Base-by-base conservation (phyloP, 2,329 filamentous ascomycete species). In the Ceratocystiopsis brevicomis region DNA sequence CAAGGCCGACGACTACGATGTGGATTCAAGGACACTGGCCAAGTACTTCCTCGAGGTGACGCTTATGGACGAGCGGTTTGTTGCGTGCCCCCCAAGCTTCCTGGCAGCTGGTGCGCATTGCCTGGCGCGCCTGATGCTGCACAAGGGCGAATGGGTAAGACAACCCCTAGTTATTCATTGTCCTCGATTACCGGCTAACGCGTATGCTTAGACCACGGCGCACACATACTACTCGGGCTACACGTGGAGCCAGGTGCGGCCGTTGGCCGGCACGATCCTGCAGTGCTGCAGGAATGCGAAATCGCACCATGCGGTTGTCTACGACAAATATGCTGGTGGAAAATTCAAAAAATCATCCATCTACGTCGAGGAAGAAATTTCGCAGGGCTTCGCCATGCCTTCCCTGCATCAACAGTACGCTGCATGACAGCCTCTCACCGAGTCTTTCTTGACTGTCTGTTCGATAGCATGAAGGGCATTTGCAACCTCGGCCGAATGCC, bases 41-140 rank as follows among this genome's bases (percentile, higher is more conserved):
- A 98, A 98, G 64, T 98, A 98, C 63, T 95, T 98, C 61, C 69
- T 98, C 21, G 90, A 98, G 59, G 73, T 96, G 44, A 92, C 86
- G 35, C 78, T 96, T 58, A 95, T 96, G 86, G 90, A 98, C 57
- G 87, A 96, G 66, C 81, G 88, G 17, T 96, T 98, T 55, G 85
- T 98, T 34, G 84, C 82, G 21, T 85, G 81, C 53, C 81, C 84
- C 32, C 83, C 88, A 2, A 95, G 87, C 68, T 96, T 84, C 58
- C 65, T 88, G 42, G 83, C 90, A 44, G 90, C 90, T 16, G 88
- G 83, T 25, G 83, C 90, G 19, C 90, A 98, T 60, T 96, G 87
- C 57, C 67, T 98, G 41, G 83, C 90, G 37, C 80, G 88, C 46
- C 61, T 88, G 55, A 83, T 98, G 68, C 66, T 98, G 46, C 76